These are phyloP conservation scores for Rutstroemia sp. DNA, from an alignment of 2,329 filamentous ascomycete species.

Conservation along the genomic window DNA sequence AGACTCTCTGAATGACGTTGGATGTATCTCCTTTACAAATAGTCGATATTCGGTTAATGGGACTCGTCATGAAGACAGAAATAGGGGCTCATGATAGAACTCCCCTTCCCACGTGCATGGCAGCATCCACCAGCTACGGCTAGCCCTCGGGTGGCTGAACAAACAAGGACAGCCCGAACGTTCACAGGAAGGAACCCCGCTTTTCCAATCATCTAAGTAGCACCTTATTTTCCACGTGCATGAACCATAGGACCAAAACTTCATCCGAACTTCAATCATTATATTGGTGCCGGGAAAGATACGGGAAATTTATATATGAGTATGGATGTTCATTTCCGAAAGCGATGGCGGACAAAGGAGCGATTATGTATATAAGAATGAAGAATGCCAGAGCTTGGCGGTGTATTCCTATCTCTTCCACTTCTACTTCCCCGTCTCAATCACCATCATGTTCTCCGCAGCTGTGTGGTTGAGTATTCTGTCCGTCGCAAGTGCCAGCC, in stretches of 20 bases:
- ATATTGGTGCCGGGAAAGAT: background rate
- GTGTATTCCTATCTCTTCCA: background rate
- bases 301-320: background rate
- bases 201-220: background rate
- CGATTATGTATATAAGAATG: background rate
- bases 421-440: background rate
- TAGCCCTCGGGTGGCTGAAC: no score
- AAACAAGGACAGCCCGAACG: background rate
- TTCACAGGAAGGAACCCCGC: background rate
- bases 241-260: constrained; percentile 4
- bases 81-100: background rate
- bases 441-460: background rate
- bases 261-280: background rate
- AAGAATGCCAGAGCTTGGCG: background rate
- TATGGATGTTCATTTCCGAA: background rate
- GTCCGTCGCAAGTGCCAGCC: background rate
- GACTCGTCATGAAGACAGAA: background rate
- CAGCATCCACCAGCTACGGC: background rate
- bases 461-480: background rate
- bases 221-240: constrained; percentile 2
- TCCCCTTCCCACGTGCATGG: background rate
- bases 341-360: background rate
- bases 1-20: background rate
- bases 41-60: background rate
- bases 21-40: background rate